Evolutionary conservation across 1,284 basidiomycete genomes (phyloP), one percentile per base, ranked within the genome.

Genomic region (Volvariella volvacea): DNA sequence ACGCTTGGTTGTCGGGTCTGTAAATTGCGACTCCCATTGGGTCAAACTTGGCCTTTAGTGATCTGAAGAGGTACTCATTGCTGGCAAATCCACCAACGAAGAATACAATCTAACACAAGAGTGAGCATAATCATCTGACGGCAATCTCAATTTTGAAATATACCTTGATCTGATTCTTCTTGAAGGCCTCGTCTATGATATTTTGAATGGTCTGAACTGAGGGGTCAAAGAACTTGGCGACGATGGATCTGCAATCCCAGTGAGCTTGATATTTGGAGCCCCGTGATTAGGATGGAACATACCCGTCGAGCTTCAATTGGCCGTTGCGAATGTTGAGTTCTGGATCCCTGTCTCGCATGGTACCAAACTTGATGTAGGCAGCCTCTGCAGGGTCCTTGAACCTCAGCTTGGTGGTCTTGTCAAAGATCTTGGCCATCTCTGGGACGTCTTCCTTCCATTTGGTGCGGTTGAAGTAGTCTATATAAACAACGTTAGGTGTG

Each of bases 1-100:
- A 73, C 73, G 64, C 63, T 39, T 71, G 62, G n/a, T 53, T 61
- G 34, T 73, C 69, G 2, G 71, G 73, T 3, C 71, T 61, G 45
- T 58, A 64, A 31, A 75, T 57, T 2, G 49, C 51, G 28, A 73
- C 36, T 1, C 53, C 52, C 19, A 58, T 17, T 0, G 47, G 42
- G 4, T 42, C 44, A 10, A 70, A 50, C 9, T 54, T 48, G 0
- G 45, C 47, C 46, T 54, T n/a, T 37, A 64, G 20, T 2, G 52
- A 31, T 14, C 63, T 63, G 40, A 21, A 53, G 4, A 54, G 41
- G 50, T 52, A 52, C 31, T 48, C 48, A 44, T 45, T 50, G 19
- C 42, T 44, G 3, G 55, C 48, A 42, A 51, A 52, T 16, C 42
- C 48, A 10, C 60, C 60, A 9, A 60, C 58, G 9, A 58, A 45